Percentiles rank a stretch among this genome's conserved stretches.
Evolutionary conservation across 768 basidiomycete genomes (phyloP).

Genomic region (Mycena maculata): DNA sequence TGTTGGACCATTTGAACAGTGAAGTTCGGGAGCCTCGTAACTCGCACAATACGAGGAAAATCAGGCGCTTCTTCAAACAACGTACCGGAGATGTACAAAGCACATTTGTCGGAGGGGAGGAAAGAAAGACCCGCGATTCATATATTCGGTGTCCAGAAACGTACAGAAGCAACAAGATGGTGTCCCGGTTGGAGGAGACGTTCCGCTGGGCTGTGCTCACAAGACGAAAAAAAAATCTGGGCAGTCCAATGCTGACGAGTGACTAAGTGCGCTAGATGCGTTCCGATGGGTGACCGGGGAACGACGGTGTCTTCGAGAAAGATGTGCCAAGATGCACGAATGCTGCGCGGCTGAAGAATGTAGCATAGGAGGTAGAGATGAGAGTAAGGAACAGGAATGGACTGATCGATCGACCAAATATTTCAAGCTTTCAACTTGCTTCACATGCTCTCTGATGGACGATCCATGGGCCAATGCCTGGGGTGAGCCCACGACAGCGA

Average conservation of each 20-base stretch:
- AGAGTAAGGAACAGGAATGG: constrained; percentile 15
- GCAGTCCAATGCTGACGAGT: no score
- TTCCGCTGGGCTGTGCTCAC: not conserved
- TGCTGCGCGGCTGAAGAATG: not conserved
- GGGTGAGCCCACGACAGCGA: constrained; percentile 59
- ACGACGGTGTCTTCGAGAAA: no score
- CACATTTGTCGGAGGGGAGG: not conserved
- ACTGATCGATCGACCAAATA: not conserved
- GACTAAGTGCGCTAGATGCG: no score
- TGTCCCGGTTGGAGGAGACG: not conserved
- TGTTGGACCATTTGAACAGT: no score
- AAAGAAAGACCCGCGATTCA: not conserved
- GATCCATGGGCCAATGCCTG: constrained; percentile 83
- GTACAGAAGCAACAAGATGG: not conserved
- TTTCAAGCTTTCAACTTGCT: constrained; percentile 21
- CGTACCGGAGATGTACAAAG: no score
- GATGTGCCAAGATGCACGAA: no score
- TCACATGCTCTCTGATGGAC: constrained; percentile 60
- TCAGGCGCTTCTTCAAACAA: not conserved
- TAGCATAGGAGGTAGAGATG: not conserved
- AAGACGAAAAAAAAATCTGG: constrained; percentile 6
- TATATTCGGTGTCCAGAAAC: not conserved
- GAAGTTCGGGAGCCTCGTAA: no score
- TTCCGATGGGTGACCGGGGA: no score
- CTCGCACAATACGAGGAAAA: no score